Evolutionary conservation across 768 basidiomycete species (phyloP), one percentile per base, ranked within the genome.

Genomic region (Mycena kentingensis): DNA sequence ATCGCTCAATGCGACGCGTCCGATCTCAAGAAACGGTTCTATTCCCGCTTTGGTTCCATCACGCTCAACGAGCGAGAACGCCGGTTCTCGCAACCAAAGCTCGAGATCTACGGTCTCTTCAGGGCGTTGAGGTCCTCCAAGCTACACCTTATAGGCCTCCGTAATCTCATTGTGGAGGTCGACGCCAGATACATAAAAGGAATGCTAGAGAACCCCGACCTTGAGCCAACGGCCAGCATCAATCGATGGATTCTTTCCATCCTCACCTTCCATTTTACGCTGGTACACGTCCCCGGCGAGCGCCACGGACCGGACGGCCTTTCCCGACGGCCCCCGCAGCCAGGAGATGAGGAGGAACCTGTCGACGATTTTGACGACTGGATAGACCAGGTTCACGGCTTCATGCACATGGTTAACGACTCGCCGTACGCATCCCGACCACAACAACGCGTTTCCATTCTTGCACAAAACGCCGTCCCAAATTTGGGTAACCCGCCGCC

Each of bases 171-270:
- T 0, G 63, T 76, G 10, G 70, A 75, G 48, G 67, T 73, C 3
- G 70, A 76, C 47, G 71, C 72, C 0, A 55, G 62, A 16, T 76
- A 70, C 48, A 66, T 76, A 29, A 59, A 63, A 21, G 74, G 70
- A 3, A 75, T 71, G 70, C 50, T 68, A 13, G 58, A 49, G 16
- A 68, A 63, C 16, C 70, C 55, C 2, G 60, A 63, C 45, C 32
- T 54, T 25, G 62, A 52, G 32, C 66, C 63, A 2, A 67, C 53
- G 34, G 53, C 57, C 0, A 36, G 52, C 2, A 61, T 70, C 5
- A 68, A 70, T 21, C 19, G 60, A 1, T 67, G 61, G 69, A 63
- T 66, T 19, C 55, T 55, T 1, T 52, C 41, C 12, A 70, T 70
- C 15, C 57, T 63, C 2, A 58, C 55, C n/a, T n/a, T n/a, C n/a